A percentile compares a stretch with the other conserved stretches of the same genome.
phyloP scores from a whole-genome alignment of 2,329 filamentous ascomycete genomes.

The Rutstroemia sp. region DNA sequence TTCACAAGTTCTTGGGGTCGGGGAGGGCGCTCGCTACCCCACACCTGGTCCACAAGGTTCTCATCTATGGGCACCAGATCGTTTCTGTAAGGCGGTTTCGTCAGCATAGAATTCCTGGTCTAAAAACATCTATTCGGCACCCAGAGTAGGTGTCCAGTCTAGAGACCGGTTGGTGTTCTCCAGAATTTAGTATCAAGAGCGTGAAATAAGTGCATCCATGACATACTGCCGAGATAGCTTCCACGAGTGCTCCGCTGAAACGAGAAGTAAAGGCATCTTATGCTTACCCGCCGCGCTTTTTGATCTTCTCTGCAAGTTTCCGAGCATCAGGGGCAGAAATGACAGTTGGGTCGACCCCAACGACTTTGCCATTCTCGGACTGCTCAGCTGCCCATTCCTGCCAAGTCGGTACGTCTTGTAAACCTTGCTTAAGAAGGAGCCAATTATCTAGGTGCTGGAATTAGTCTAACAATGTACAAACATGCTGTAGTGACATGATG shows the following conservation, averaged over 20 bases:
- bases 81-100: not conserved
- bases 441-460: slow-evolving; percentile 53
- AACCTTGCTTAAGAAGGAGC: slow-evolving; percentile 83
- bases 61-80: slow-evolving; percentile 67
- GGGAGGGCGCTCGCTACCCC: slow-evolving; percentile 66
- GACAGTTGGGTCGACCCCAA: slow-evolving; percentile 85
- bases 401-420: slow-evolving; percentile 93
- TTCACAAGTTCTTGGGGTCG: slow-evolving; percentile 70
- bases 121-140: no score
- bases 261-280: not conserved
- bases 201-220: no score
- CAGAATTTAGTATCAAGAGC: no score
- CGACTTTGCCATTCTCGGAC: slow-evolving; percentile 75
- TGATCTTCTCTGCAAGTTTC: slow-evolving; percentile 78
- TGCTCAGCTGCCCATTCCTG: slow-evolving; percentile 92
- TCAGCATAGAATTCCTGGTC: not conserved
- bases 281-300: slow-evolving; percentile 68
- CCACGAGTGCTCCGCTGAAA: no score
- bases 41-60: slow-evolving; percentile 89
- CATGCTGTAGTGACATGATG: not conserved
- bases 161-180: not conserved
- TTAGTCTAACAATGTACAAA: not conserved
- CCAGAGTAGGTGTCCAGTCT: not conserved
- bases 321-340: slow-evolving; percentile 66
- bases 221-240: no score